These are phyloP conservation scores for Fusarium domesticum DNA, from an alignment of 2,329 filamentous ascomycete genomes.

Conservation along the genomic window DNA sequence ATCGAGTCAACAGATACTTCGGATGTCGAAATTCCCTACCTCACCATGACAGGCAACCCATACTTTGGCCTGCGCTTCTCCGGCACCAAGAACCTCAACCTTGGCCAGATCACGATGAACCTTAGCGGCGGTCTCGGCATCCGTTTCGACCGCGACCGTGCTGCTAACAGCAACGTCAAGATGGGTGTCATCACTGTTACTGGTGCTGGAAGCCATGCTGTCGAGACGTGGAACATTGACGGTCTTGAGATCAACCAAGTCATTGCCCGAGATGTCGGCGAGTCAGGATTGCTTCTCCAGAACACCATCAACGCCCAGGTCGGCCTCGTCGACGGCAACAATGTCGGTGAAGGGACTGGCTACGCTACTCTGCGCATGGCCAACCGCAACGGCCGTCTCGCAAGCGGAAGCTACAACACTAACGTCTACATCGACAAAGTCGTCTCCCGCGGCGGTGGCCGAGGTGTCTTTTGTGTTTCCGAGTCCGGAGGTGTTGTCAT, in stretches of 20 bases:
- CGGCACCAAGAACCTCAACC: slow-evolving; percentile 45
- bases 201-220: slow-evolving; percentile 53
- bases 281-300: slow-evolving; percentile 56
- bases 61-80: slow-evolving; percentile 58
- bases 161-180: slow-evolving; percentile 50
- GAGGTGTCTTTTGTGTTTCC: slow-evolving; percentile 57
- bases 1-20: slow-evolving; percentile 50
- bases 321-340: slow-evolving; percentile 54
- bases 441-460: slow-evolving; percentile 53
- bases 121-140: slow-evolving; percentile 54
- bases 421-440: slow-evolving; percentile 54
- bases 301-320: slow-evolving; percentile 50
- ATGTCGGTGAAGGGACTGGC: slow-evolving; percentile 50
- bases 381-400: slow-evolving; percentile 52
- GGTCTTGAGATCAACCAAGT: slow-evolving; percentile 50
- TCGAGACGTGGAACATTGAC: slow-evolving; percentile 60
- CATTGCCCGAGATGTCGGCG: slow-evolving; percentile 52
- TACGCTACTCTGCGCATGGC: slow-evolving; percentile 58
- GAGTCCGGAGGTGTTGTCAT: slow-evolving; percentile 54
- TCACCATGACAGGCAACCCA: slow-evolving; percentile 55
- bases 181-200: slow-evolving; percentile 52
- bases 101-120: slow-evolving; percentile 54
- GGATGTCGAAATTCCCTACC: slow-evolving; percentile 53
- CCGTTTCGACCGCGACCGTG: slow-evolving; percentile 54
- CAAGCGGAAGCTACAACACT: slow-evolving; percentile 47